Evolutionary conservation across 192 early-diverging fungal genomes (phyloP).

Genomic region (Ramicandelaber brevisporus): DNA sequence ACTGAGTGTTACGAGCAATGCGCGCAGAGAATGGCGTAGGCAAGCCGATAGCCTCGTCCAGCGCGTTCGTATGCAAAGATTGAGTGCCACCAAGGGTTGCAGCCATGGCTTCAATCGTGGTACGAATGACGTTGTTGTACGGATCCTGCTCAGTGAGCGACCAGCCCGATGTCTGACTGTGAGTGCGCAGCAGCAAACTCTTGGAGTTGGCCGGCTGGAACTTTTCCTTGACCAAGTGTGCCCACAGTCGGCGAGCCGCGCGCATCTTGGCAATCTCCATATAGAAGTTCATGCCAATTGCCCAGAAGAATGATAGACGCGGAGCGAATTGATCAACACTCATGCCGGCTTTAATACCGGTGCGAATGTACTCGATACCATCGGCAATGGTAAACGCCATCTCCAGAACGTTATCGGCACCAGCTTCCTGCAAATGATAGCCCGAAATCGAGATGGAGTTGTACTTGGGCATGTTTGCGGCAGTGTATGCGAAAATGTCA

Average conservation of each 20-base stretch:
- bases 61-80: slow-evolving; percentile 78
- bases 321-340: slow-evolving; percentile 71
- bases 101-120: slow-evolving; percentile 75
- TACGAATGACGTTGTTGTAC: slow-evolving; percentile 74
- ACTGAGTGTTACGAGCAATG: slow-evolving; percentile 76
- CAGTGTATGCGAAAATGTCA: slow-evolving; percentile 74
- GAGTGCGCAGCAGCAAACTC: slow-evolving; percentile 58
- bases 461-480: slow-evolving; percentile 76
- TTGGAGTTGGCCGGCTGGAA: slow-evolving; percentile 59
- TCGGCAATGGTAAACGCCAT: slow-evolving; percentile 82
- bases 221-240: slow-evolving; percentile 49
- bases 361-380: slow-evolving; percentile 57
- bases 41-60: slow-evolving; percentile 73
- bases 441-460: slow-evolving; percentile 92
- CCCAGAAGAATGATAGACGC: slow-evolving; percentile 78
- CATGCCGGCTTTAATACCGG: slow-evolving; percentile 59
- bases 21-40: slow-evolving; percentile 64
- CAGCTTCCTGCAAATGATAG: slow-evolving; percentile 83
- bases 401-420: slow-evolving; percentile 68
- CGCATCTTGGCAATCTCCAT: slow-evolving; percentile 88
- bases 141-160: slow-evolving; percentile 78
- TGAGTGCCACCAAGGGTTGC: slow-evolving; percentile 78
- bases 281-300: slow-evolving; percentile 84
- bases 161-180: slow-evolving; percentile 83
- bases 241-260: slow-evolving; percentile 68